Evolutionary conservation across 768 basidiomycete species (phyloP).

Genomic region (Termitomyces sp.): DNA sequence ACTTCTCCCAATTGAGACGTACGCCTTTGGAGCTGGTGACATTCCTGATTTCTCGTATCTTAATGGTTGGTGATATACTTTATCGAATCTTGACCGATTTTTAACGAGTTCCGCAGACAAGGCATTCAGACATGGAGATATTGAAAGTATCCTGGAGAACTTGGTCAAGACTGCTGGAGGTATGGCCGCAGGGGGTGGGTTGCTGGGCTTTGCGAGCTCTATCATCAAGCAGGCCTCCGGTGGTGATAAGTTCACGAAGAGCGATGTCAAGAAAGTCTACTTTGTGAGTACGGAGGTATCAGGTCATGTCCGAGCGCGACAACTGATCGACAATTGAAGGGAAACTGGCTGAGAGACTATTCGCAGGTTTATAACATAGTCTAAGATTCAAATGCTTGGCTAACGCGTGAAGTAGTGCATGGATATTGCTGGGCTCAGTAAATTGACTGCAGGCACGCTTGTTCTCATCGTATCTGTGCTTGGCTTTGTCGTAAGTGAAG

Average conservation of each 20-base stretch:
- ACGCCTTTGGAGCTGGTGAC: slow-evolving; percentile 60
- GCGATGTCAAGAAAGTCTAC: slow-evolving; percentile 65
- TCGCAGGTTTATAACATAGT: slow-evolving; percentile 36
- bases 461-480: slow-evolving; percentile 53
- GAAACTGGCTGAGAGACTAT: slow-evolving; percentile 70
- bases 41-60: slow-evolving; percentile 70
- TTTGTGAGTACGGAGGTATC: slow-evolving; percentile 33
- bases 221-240: slow-evolving; percentile 38
- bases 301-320: neutral
- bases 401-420: slow-evolving; percentile 38
- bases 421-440: slow-evolving; percentile 65
- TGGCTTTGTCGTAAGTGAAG: slow-evolving; percentile 42
- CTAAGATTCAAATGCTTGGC: neutral
- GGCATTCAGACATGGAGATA: slow-evolving; percentile 74
- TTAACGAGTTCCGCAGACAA: slow-evolving; percentile 36
- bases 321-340: slow-evolving; percentile 24
- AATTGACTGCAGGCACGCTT: slow-evolving; percentile 59
- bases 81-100: neutral
- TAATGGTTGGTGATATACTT: slow-evolving; percentile 33
- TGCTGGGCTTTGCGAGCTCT: slow-evolving; percentile 46
- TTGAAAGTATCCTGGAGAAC: slow-evolving; percentile 61
- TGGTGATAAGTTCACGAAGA: slow-evolving; percentile 54
- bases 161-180: slow-evolving; percentile 51
- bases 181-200: slow-evolving; percentile 36
- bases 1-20: slow-evolving; percentile 36